These are phyloP conservation scores for Antitrichia curtipendula DNA, from an alignment of 225 moss, liverwort and hornwort genomes.

Conservation along the genomic window DNA sequence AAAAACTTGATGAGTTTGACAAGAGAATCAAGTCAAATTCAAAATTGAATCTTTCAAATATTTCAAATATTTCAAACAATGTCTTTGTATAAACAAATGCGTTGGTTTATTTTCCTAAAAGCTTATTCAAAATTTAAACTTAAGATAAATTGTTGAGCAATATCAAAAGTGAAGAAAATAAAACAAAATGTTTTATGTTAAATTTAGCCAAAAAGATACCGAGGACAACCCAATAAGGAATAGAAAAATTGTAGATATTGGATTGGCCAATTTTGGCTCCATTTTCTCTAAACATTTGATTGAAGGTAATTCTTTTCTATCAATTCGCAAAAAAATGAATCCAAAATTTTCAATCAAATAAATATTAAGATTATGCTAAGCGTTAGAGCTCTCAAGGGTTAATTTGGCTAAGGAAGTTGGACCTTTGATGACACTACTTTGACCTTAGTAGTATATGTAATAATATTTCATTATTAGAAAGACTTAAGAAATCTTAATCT, in stretches of 20 bases:
- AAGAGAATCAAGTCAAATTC: not conserved
- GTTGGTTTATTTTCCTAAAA: not conserved
- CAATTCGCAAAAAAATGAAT: rapidly evolving
- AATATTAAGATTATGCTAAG: no score
- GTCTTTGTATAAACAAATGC: not conserved
- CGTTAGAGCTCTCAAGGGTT: no score
- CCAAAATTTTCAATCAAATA: not conserved
- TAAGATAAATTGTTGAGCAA: rapidly evolving
- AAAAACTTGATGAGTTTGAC: not conserved
- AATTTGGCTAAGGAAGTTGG: no score
- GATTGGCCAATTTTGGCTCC: not conserved
- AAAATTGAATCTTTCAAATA: not conserved
- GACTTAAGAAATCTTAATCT: no score
- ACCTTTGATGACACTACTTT: no score
- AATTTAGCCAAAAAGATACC: not conserved
- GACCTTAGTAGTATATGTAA: no score
- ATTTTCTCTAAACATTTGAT: not conserved
- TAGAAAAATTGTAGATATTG: rapidly evolving
- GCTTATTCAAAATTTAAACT: not conserved
- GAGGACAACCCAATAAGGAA: no score
- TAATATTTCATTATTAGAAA: no score
- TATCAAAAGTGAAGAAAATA: not conserved
- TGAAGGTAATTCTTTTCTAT: not conserved
- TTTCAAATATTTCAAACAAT: not conserved
- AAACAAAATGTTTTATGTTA: not conserved